phyloP scores from a whole-genome alignment of 139 green algal genomes.

The Coelastrella sp. region DNA sequence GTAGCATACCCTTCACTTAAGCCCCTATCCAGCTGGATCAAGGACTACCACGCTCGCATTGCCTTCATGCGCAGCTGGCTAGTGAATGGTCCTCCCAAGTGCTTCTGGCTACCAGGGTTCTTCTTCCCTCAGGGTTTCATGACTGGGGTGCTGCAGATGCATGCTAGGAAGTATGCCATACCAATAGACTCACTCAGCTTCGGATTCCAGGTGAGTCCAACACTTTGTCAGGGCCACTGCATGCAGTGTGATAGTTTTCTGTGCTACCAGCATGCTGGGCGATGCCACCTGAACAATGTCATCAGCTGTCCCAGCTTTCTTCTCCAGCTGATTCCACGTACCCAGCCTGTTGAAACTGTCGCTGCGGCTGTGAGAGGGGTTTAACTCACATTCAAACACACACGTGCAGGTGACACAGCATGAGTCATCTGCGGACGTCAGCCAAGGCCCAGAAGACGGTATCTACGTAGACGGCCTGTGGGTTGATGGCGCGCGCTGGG shows the following conservation, averaged over 20 bases:
- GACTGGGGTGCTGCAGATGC: constrained; percentile 88
- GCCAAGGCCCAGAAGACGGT: constrained; percentile 70
- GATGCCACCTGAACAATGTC: too few relatives aligned
- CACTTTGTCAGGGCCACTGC: too few relatives aligned
- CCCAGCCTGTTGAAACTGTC: too few relatives aligned
- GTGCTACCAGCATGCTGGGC: too few relatives aligned
- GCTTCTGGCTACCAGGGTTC: constrained; percentile 87
- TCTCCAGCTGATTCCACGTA: too few relatives aligned
- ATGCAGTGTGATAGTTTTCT: too few relatives aligned
- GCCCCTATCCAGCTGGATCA: constrained; percentile 83
- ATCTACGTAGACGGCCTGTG: constrained; percentile 84
- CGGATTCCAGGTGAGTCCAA: constrained; percentile 68
- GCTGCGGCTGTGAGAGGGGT: too few relatives aligned
- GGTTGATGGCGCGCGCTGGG: constrained; percentile 84
- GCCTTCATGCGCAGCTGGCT: constrained; percentile 88
- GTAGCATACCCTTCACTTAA: constrained; percentile 88
- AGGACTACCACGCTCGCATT: constrained; percentile 83
- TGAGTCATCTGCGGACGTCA: constrained; percentile 41
- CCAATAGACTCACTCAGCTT: constrained; percentile 90
- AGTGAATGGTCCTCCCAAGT: constrained; percentile 68
- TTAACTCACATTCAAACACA: too few relatives aligned
- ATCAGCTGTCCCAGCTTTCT: too few relatives aligned
- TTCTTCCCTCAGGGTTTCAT: constrained; percentile 91
- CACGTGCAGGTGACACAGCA: constrained; percentile 49
- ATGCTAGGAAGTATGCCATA: constrained; percentile 86